phyloP scores from a whole-genome alignment of 306 rosid genomes.

The Nissolia schottii region DNA sequence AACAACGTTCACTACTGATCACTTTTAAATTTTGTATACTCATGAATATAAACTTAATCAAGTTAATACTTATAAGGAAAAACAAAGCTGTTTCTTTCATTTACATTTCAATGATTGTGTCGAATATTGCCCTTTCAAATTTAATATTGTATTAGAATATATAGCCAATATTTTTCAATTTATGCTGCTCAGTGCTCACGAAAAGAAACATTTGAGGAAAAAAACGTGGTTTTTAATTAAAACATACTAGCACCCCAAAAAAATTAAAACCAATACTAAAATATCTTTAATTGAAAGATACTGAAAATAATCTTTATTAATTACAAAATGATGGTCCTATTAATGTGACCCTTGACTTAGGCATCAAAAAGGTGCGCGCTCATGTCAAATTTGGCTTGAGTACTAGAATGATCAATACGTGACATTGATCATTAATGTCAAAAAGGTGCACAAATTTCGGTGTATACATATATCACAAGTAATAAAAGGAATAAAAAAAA shows the following conservation, averaged over 20 bases:
- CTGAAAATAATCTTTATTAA: background rate
- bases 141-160: background rate
- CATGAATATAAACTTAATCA: background rate
- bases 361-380: background rate
- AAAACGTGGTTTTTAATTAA: background rate
- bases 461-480: too few species aligned
- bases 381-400: background rate
- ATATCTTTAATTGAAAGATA: background rate
- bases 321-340: background rate
- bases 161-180: background rate
- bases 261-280: too few species aligned
- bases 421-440: background rate
- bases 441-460: background rate
- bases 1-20: too few species aligned
- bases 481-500: too few species aligned
- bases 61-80: background rate
- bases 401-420: background rate
- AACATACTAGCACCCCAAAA: too few species aligned
- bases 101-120: background rate
- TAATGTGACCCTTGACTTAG: background rate
- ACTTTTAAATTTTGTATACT: too few species aligned
- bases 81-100: background rate
- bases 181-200: background rate
- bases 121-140: background rate
- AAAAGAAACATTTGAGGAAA: background rate